Evolutionary conservation across 345 rosid species (phyloP).

Genomic region (Acer negundo): DNA sequence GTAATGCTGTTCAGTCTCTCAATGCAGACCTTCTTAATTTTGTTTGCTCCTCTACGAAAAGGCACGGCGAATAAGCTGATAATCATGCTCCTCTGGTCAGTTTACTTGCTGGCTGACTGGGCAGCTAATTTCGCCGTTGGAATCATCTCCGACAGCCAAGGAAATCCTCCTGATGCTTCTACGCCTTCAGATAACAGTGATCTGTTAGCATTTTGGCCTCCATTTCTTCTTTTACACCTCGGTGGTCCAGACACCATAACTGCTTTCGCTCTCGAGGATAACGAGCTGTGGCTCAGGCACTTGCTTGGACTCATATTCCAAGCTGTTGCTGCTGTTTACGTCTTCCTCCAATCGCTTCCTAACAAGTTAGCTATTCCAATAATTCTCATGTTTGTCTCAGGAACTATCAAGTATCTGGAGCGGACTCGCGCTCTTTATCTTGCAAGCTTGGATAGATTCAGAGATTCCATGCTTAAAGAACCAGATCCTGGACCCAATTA

Average conservation of each 20-base stretch:
- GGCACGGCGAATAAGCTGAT: conserved; percentile 34
- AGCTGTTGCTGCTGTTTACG: too few relatives aligned
- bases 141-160: conserved; percentile 51
- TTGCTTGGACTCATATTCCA: too few relatives aligned
- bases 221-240: too few relatives aligned
- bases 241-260: too few relatives aligned
- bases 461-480: conserved; percentile 54
- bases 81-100: conserved; percentile 50
- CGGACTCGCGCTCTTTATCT: conserved; percentile 54
- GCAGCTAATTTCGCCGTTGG: conserved; percentile 60
- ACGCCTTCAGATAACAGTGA: conserved; percentile 18
- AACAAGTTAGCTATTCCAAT: too few relatives aligned
- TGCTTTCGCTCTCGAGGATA: too few relatives aligned
- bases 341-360: too few relatives aligned
- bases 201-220: too few relatives aligned
- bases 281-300: too few relatives aligned
- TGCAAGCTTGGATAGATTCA: conserved; percentile 58
- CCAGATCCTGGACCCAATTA: conserved; percentile 69
- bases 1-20: conserved; percentile 54
- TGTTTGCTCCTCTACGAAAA: conserved; percentile 57
- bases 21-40: conserved; percentile 52
- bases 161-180: neutral
- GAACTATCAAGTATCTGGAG: too few relatives aligned
- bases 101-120: conserved; percentile 62
- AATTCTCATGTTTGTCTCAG: too few relatives aligned